Evolutionary conservation across 2,329 filamentous ascomycete genomes (phyloP).

Genomic region (Pyricularia pennisetigena): DNA sequence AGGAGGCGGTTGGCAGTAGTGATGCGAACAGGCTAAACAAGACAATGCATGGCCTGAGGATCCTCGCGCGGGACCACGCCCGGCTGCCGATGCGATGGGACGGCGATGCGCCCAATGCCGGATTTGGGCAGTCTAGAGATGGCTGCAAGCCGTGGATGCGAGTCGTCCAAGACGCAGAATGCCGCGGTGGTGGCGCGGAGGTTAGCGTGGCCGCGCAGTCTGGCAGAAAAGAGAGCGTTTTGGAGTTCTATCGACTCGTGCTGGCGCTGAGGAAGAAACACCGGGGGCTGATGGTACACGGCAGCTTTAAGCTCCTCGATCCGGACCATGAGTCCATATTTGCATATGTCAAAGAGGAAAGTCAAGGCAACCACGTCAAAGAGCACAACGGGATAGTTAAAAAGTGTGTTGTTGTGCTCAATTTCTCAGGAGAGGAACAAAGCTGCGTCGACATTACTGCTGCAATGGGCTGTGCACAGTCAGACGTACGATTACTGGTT

Average conservation of each 20-base stretch:
- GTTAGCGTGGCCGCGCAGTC: constrained; percentile 46
- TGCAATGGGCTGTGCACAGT: not conserved
- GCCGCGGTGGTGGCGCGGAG: constrained; percentile 28
- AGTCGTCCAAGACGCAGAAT: constrained; percentile 34
- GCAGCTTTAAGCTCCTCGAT: constrained; percentile 43
- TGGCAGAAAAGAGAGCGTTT: constrained; percentile 33
- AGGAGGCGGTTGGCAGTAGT: constrained; percentile 8
- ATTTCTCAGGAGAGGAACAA: constrained; percentile 23
- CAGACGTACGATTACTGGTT: not conserved
- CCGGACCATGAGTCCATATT: constrained; percentile 33
- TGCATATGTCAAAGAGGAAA: constrained; percentile 29
- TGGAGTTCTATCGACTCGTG: constrained; percentile 51
- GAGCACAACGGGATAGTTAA: not conserved
- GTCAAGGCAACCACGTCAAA: constrained; percentile 1
- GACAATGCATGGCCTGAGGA: constrained; percentile 41
- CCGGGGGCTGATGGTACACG: constrained; percentile 50
- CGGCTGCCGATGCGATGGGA: constrained; percentile 63
- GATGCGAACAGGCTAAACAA: constrained; percentile 29
- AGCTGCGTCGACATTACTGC: not conserved
- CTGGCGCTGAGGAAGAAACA: constrained; percentile 44
- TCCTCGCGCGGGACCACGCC: constrained; percentile 54
- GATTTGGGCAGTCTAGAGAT: constrained; percentile 41
- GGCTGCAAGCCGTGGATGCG: constrained; percentile 47
- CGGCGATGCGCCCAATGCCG: constrained; percentile 37
- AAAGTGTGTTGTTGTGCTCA: constrained; percentile 26